Conservation (phyloP, 108 stramenopile genomes). For the Fistulifera pelliculosa region DNA sequence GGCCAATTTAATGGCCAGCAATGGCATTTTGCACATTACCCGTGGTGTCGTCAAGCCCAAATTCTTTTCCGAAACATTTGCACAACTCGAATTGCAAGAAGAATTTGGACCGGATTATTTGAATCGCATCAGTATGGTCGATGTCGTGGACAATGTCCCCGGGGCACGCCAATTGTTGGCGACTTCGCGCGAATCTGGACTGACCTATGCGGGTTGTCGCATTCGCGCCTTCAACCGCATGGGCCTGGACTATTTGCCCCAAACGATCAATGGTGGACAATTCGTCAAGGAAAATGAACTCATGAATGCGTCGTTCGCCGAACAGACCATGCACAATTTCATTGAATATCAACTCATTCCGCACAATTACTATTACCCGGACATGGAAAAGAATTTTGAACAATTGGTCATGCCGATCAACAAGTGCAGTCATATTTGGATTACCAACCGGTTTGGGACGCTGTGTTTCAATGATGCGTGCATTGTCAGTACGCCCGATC, state of each 20-base stretch:
- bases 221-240: conserved; percentile 12
- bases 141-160: conserved; percentile 1
- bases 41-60: conserved; percentile 4
- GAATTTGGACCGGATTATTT: conserved; percentile 5
- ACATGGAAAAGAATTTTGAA: background rate
- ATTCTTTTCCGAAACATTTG: conserved; percentile 1
- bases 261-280: conserved; percentile 5
- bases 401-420: conserved; percentile 1
- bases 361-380: conserved; percentile 3
- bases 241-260: conserved; percentile 4
- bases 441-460: conserved; percentile 5
- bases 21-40: conserved; percentile 8
- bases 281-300: conserved; percentile 5
- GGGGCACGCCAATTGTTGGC: background rate
- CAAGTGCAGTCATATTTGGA: conserved; percentile 10
- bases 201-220: conserved; percentile 11
- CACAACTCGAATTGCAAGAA: conserved; percentile 3
- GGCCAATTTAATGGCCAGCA: conserved; percentile 5
- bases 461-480: conserved; percentile 14
- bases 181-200: background rate
- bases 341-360: conserved; percentile 5
- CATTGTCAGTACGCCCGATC: conserved; percentile 1
- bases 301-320: background rate
- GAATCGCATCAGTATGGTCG: background rate
- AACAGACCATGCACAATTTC: conserved; percentile 7